A percentile compares a stretch with the other conserved stretches of the same genome.
These are phyloP conservation scores for Neurospora discreta DNA, from an alignment of 495 filamentous ascomycete species.

Conservation along the genomic window DNA sequence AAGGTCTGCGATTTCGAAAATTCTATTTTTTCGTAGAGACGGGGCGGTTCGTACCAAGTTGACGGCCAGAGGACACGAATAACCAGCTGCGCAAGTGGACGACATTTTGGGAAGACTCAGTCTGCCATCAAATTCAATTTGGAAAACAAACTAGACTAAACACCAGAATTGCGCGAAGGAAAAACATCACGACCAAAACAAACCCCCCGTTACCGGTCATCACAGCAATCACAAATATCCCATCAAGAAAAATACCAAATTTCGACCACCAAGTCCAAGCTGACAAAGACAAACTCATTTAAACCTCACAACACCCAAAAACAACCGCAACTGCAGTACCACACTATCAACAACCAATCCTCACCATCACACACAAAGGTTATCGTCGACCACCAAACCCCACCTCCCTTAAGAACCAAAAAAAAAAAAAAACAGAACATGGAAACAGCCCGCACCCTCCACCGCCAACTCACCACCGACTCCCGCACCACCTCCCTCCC, in stretches of 20 bases:
- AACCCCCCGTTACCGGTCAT: background rate
- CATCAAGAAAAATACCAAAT: background rate
- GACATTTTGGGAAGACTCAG: background rate
- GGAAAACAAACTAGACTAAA: background rate
- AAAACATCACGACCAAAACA: background rate
- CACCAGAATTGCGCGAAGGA: background rate
- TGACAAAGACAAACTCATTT: background rate
- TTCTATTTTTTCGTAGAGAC: no score
- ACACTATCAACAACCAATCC: background rate
- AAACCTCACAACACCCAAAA: background rate
- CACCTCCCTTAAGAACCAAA: background rate
- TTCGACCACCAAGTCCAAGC: background rate
- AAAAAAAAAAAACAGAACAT: no score
- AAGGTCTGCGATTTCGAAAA: no score
- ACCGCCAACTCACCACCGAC: slow-evolving; percentile 23
- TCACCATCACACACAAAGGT: background rate
- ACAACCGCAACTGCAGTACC: background rate
- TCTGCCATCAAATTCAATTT: background rate
- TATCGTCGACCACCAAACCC: background rate
- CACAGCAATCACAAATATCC: background rate
- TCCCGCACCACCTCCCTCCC: slow-evolving; percentile 26
- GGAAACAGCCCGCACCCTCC: background rate
- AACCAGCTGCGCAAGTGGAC: background rate
- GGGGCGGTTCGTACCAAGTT: no score
- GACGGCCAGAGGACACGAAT: no score